Base-by-base conservation (phyloP, 768 basidiomycete genomes). In the Royoungia palumana region DNA sequence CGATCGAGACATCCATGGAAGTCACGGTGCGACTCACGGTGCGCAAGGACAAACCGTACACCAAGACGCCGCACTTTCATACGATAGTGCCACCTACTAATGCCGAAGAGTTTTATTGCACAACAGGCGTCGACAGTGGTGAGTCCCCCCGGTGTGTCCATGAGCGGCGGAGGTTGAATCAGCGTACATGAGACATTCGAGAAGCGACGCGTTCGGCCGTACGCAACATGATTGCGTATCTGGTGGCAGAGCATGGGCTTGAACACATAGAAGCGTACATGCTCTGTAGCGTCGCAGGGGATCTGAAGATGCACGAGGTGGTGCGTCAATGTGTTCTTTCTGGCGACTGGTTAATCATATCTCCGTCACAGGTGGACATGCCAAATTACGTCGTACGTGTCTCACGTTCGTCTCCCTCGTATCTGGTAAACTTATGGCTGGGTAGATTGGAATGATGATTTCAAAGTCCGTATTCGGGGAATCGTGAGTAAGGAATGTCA, bases 1-100 rank as follows among this genome's bases (percentile, higher is more conserved):
- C 82, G 2, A 82, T 83, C 41, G 82, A 83, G 59, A 82, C 82
- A 6, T 75, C 81, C 3, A 81, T 83, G 69, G 75, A 73, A 17
- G 77, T 78, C 7, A 67, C 65, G 0, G 77, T 82, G 10, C 77
- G 79, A 21, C 66, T 83, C 36, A 81, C 78, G 0, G 79, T 82
- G 6, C 60, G 74, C 25, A 83, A 80, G 57, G 76, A 83, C 58
- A 75, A 75, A 34, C 66, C 79, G 2, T 80, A 80, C 63, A 79
- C 77, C 14, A 76, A 72, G 57, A 79, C 81, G 1, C 82, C 81
- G 1, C 80, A 83, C 55, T 83, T 80, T 62, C 60, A 56, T 9
- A 76, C 75, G 5, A 52, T 48, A 4, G 57, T 55, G 14, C 38
- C 59, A 17, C 56, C 49, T 6, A 12, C 38, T 19, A 41, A 35